A percentile compares a stretch with the other conserved stretches of the same genome.
phyloP scores from a whole-genome alignment of 2,329 filamentous ascomycete genomes.

The Penicillium sp. region DNA sequence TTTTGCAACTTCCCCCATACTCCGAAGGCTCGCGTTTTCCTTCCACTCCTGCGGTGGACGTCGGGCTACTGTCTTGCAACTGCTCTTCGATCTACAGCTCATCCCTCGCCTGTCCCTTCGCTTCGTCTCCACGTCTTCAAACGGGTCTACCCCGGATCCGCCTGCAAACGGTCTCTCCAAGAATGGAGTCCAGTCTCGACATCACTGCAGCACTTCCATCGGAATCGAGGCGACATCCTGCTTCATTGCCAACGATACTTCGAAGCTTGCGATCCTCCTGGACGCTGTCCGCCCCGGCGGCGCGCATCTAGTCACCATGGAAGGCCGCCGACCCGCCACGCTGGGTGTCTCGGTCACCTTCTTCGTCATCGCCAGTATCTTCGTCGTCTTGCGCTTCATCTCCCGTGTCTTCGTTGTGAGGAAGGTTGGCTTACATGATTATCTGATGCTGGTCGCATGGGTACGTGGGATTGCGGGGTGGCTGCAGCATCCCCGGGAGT shows the following conservation, averaged over 20 bases:
- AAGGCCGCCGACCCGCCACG: slow-evolving; percentile 37
- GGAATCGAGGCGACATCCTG: too few relatives aligned
- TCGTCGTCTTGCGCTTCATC: slow-evolving; percentile 71
- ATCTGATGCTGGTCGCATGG: slow-evolving; percentile 78
- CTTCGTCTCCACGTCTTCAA: too few relatives aligned
- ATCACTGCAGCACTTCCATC: too few relatives aligned
- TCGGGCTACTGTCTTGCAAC: too few relatives aligned
- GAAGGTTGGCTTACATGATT: slow-evolving; percentile 72
- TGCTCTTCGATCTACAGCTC: too few relatives aligned
- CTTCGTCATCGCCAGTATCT: slow-evolving; percentile 66
- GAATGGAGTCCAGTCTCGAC: too few relatives aligned
- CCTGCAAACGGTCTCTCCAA: too few relatives aligned
- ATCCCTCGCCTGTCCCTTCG: too few relatives aligned
- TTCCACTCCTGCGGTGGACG: too few relatives aligned
- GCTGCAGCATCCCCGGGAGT: slow-evolving; percentile 14
- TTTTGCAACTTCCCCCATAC: too few relatives aligned
- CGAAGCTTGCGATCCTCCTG: background rate
- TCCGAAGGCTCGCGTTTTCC: too few relatives aligned
- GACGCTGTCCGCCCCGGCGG: background rate
- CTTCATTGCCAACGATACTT: background rate
- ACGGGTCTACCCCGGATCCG: too few relatives aligned
- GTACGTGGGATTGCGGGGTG: slow-evolving; percentile 34
- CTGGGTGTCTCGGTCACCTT: slow-evolving; percentile 45
- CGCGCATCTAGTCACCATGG: slow-evolving; percentile 25
- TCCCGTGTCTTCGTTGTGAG: slow-evolving; percentile 71